Percentiles rank a stretch among this genome's conserved stretches.
These are phyloP conservation scores for Xylaria telfairii DNA, from an alignment of 495 filamentous ascomycete species.

Conservation along the genomic window DNA sequence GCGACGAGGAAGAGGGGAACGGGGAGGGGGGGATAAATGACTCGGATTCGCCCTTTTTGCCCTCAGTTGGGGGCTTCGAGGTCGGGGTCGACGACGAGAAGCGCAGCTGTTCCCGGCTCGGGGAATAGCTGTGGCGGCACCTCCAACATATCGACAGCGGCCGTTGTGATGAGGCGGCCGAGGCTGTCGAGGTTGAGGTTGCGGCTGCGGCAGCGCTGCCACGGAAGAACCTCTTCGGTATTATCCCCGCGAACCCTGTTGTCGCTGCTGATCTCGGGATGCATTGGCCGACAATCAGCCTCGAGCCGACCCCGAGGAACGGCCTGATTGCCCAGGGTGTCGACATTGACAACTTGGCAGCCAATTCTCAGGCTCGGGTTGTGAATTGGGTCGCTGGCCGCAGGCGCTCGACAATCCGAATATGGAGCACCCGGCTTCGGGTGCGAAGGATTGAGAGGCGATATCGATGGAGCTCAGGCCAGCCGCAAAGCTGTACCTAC, in stretches of 20 bases:
- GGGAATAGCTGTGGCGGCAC: slow-evolving; percentile 26
- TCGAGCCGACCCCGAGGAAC: slow-evolving; percentile 38
- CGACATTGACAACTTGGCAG: slow-evolving; percentile 32
- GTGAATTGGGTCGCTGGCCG: slow-evolving; percentile 2
- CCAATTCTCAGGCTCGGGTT: background rate
- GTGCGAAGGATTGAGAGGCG: background rate
- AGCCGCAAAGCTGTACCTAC: background rate
- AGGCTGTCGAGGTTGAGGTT: background rate
- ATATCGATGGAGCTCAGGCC: slow-evolving; percentile 20
- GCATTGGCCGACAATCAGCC: slow-evolving; percentile 39
- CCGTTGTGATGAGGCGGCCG: background rate
- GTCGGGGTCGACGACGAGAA: slow-evolving; percentile 32
- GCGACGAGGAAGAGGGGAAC: background rate
- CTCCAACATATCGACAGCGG: slow-evolving; percentile 28
- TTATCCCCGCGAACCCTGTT: background rate
- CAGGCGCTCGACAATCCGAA: background rate
- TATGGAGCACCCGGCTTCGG: background rate
- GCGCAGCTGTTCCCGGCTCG: slow-evolving; percentile 27
- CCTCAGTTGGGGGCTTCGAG: slow-evolving; percentile 30
- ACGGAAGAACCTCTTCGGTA: slow-evolving; percentile 29
- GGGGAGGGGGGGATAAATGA: background rate
- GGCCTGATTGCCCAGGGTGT: slow-evolving; percentile 38
- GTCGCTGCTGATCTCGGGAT: slow-evolving; percentile 27
- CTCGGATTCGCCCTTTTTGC: slow-evolving; percentile 1
- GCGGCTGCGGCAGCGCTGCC: slow-evolving; percentile 12